These are phyloP conservation scores for Cyberlindnera suaveolens DNA, from an alignment of 805 yeast genomes.

Conservation along the genomic window DNA sequence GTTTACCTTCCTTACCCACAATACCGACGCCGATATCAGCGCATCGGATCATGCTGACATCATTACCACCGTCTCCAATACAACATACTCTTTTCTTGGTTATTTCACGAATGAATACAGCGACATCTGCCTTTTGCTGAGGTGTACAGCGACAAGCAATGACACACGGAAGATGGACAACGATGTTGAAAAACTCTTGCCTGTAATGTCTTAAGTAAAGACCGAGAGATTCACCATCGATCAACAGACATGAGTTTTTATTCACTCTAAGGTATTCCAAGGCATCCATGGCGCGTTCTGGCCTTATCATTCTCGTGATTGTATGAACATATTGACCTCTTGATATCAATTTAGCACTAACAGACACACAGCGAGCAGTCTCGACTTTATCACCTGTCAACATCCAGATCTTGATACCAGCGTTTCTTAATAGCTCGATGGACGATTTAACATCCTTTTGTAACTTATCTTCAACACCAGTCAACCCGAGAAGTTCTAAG, in stretches of 20 bases:
- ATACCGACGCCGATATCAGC: constrained; percentile 99
- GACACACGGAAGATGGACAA: constrained; percentile 82
- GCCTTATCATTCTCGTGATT: constrained; percentile 55
- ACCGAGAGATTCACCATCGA: constrained; percentile 90
- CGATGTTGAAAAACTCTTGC: constrained; percentile 72
- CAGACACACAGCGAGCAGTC: constrained; percentile 95
- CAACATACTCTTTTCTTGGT: constrained; percentile 93
- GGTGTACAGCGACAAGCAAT: constrained; percentile 98
- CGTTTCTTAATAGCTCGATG: constrained; percentile 87
- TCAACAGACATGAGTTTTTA: constrained; percentile 60
- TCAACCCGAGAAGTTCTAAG: constrained; percentile 80
- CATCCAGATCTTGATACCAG: constrained; percentile 99
- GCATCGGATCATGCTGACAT: constrained; percentile 97
- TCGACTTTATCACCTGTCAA: constrained; percentile 98
- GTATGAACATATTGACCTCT: constrained; percentile 93
- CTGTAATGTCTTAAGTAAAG: constrained; percentile 56
- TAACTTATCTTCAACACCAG: constrained; percentile 96
- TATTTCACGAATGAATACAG: constrained; percentile 63
- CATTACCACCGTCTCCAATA: constrained; percentile 99
- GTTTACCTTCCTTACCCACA: constrained; percentile 97
- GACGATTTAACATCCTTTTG: constrained; percentile 90
- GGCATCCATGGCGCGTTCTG: constrained; percentile 63
- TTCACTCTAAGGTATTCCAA: constrained; percentile 67
- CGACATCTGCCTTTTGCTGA: constrained; percentile 96
- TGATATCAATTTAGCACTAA: constrained; percentile 87